A percentile compares a stretch with the other conserved stretches of the same genome.
Evolutionary conservation across 345 rosid species (phyloP).

Genomic region (Isatis tinctoria): DNA sequence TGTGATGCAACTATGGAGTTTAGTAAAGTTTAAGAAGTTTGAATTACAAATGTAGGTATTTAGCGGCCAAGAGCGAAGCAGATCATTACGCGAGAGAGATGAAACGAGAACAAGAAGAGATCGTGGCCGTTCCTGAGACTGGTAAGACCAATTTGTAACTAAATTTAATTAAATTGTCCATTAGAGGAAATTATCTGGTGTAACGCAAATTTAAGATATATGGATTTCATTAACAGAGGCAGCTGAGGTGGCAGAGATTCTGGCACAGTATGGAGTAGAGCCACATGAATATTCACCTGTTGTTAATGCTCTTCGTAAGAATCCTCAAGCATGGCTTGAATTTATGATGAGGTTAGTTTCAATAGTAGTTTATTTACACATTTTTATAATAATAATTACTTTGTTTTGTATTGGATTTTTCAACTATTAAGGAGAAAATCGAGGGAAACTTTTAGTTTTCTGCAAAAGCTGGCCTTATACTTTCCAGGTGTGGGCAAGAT

Average conservation of each 20-base stretch:
- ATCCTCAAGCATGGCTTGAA: conserved; percentile 93
- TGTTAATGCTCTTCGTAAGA: conserved; percentile 75
- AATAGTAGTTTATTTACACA: not conserved
- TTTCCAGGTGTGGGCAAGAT: conserved; percentile 33
- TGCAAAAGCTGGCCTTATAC: conserved; percentile 29
- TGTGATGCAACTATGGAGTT: too few relatives aligned
- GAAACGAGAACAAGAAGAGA: conserved; percentile 86
- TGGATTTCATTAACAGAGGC: conserved; percentile 62
- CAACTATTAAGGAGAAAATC: not conserved
- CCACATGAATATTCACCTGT: conserved; percentile 84
- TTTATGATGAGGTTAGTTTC: conserved; percentile 89
- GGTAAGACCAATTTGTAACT: conserved; percentile 34
- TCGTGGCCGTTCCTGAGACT: conserved; percentile 67
- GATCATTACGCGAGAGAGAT: conserved; percentile 80
- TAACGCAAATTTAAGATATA: not conserved
- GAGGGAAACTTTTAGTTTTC: conserved; percentile 17
- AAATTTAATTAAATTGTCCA: not conserved
- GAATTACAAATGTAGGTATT: conserved; percentile 43
- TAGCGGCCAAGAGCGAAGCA: conserved; percentile 92
- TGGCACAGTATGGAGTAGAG: conserved; percentile 70
- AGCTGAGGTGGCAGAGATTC: conserved; percentile 92
- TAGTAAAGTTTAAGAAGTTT: not conserved
- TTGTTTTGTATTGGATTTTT: not conserved
- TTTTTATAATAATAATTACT: not conserved
- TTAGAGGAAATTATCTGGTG: too few relatives aligned